phyloP scores from a whole-genome alignment of 805 yeast genomes.

The Cephaloascus albidus region DNA sequence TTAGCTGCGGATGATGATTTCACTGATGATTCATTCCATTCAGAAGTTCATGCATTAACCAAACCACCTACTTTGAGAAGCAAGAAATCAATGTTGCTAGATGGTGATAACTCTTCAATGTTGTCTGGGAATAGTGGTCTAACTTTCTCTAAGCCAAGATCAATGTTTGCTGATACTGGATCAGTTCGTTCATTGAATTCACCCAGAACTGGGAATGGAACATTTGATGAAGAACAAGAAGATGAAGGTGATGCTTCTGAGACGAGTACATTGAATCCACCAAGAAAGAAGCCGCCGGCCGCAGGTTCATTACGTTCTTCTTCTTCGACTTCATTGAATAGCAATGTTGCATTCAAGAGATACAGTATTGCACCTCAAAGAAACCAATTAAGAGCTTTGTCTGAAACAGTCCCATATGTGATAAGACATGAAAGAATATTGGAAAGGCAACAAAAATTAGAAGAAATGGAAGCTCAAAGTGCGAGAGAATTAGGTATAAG shows the following conservation, averaged over 20 bases:
- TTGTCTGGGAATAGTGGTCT: not conserved
- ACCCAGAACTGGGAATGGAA: not conserved
- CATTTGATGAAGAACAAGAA: too few species aligned
- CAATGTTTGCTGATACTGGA: slow-evolving; percentile 3
- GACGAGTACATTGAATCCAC: not conserved
- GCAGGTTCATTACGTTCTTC: slow-evolving; percentile 17
- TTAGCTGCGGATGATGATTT: slow-evolving; percentile 9
- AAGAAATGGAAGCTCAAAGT: slow-evolving; percentile 69
- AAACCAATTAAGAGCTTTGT: slow-evolving; percentile 62
- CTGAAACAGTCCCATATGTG: slow-evolving; percentile 81
- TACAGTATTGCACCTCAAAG: slow-evolving; percentile 40
- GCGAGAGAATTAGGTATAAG: slow-evolving; percentile 65
- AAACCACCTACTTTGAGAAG: not conserved
- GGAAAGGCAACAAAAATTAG: slow-evolving; percentile 69
- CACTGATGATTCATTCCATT: not conserved
- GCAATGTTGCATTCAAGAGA: slow-evolving; percentile 28
- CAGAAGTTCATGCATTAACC: not conserved
- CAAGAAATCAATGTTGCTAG: not conserved
- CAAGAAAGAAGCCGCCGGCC: slow-evolving; percentile 1
- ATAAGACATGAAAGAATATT: slow-evolving; percentile 67
- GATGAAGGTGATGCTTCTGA: not conserved
- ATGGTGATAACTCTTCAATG: not conserved
- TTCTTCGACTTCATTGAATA: slow-evolving; percentile 21
- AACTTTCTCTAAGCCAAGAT: not conserved
- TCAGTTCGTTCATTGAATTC: slow-evolving; percentile 12